Percentiles rank a stretch among this genome's conserved stretches.
Conservation (phyloP, 2,329 filamentous ascomycete species). For the Colletotrichum tropicale region DNA sequence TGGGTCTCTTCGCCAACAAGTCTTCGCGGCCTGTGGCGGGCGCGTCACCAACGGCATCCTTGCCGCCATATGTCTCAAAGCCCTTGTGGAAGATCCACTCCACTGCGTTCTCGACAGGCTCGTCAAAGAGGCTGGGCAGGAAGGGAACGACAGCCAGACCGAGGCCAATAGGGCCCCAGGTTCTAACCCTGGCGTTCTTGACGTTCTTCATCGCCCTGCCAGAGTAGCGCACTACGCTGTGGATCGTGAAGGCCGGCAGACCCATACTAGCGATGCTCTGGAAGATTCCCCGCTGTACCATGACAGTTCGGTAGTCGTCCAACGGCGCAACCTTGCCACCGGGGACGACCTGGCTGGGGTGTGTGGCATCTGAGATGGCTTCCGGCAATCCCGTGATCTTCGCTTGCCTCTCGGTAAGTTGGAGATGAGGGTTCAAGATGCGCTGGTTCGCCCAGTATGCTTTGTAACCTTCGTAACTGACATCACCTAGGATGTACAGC, state of each 20-base stretch:
- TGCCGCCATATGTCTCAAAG: slow-evolving; percentile 75
- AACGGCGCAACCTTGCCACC: slow-evolving; percentile 66
- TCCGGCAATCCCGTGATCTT: slow-evolving; percentile 48
- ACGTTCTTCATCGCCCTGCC: slow-evolving; percentile 82
- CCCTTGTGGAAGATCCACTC: slow-evolving; percentile 89
- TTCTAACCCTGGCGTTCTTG: slow-evolving; percentile 77
- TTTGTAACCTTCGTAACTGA: slow-evolving; percentile 93
- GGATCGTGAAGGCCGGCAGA: slow-evolving; percentile 90
- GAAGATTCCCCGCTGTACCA: slow-evolving; percentile 90
- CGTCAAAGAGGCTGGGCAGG: slow-evolving; percentile 83
- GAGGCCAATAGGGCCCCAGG: slow-evolving; percentile 90
- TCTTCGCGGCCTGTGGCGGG: slow-evolving; percentile 59
- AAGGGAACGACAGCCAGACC: slow-evolving; percentile 80
- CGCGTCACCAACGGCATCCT: slow-evolving; percentile 57
- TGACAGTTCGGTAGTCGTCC: slow-evolving; percentile 89
- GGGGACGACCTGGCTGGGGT: background rate
- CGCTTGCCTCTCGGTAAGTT: slow-evolving; percentile 55
- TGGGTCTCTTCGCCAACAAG: slow-evolving; percentile 39
- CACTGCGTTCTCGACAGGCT: slow-evolving; percentile 90
- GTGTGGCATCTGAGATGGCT: slow-evolving; percentile 8
- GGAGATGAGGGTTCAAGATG: slow-evolving; percentile 69
- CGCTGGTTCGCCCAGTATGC: slow-evolving; percentile 88
- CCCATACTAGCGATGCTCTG: slow-evolving; percentile 93
- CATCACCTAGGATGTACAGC: slow-evolving; percentile 90
- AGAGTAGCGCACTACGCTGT: slow-evolving; percentile 89